Base-by-base conservation (phyloP, 345 rosid genomes). In the Camelina sativa region DNA sequence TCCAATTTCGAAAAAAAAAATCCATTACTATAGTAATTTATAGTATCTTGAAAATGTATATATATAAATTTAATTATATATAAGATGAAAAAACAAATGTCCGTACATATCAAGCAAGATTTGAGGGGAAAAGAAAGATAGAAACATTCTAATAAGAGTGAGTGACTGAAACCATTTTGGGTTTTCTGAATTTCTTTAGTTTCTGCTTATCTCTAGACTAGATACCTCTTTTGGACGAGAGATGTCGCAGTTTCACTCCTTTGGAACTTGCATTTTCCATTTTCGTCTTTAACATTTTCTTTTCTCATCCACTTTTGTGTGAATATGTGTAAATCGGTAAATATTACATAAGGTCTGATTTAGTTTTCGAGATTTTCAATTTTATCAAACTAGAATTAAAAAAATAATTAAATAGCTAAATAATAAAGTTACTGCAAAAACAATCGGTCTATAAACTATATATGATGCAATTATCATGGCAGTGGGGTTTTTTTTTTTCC, bases 131-230 rank as follows among this genome's bases (percentile, higher is more conserved):
- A 15, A 13, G 2, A 37, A 71, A 71, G 69, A 64, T 63, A 12
- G 65, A 47, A 65, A 59, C 43, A n/a, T 58, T 66, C 61, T 48
- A 48, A 58, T 25, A 57, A 51, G 56, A 59, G 63, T 19, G 62
- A 75, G 63, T 19, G 62, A 75, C 54, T 52, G 41, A 60, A 68
- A 68, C 57, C 41, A 69, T 61, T 75, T 75, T 68, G 35, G 62
- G 53, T 0, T 61, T 59, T 75, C 67, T 58, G 73, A 35, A 35
- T 38, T 38, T 75, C 66, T 32, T 57, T 57, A 5, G 46, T 75
- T 16, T 75, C 12, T 47, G 68, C 25, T 50, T 59, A 68, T 40
- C 43, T 59, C 5, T 60, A 28, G 69, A 67, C 68, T 53, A 1
- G 37, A 6, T 34, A 28, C 79, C 74, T 60, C 79, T 68, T 68